A percentile compares a stretch with the other conserved stretches of the same genome.
These are phyloP conservation scores for Carex myosuroides DNA, from an alignment of 176 grass and related monocot species.

Conservation along the genomic window DNA sequence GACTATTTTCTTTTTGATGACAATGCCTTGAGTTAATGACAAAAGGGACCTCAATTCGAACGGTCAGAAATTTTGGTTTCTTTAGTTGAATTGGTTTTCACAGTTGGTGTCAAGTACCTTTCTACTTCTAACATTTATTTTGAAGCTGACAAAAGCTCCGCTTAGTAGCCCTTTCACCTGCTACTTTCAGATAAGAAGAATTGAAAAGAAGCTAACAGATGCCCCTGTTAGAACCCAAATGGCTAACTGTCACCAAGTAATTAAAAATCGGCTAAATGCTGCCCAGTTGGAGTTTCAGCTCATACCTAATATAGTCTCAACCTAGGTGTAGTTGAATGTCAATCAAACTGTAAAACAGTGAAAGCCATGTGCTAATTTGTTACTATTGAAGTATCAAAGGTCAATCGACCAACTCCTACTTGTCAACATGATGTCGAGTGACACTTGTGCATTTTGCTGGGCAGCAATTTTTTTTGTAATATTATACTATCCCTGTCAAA, in stretches of 20 bases:
- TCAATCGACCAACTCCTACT: not conserved
- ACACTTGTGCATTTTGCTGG: not conserved
- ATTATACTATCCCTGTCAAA: not conserved
- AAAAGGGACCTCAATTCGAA: not conserved
- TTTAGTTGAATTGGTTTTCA: not conserved
- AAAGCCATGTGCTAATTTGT: not conserved
- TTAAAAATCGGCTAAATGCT: not conserved
- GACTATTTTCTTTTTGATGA: not conserved
- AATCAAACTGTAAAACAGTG: not conserved
- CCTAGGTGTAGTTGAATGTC: not conserved
- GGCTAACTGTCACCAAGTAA: not conserved
- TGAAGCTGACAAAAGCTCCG: not conserved
- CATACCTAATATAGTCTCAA: not conserved
- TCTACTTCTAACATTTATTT: not conserved
- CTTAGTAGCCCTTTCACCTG: not conserved
- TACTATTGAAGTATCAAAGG: not conserved
- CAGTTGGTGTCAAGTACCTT: not conserved
- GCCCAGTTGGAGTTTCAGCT: not conserved
- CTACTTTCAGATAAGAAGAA: not conserved
- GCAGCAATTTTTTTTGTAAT: not conserved
- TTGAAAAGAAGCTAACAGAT: not conserved
- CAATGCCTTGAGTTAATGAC: not conserved
- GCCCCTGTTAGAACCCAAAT: not conserved
- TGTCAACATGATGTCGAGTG: not conserved
- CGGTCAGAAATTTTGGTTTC: not conserved